Base-by-base conservation (phyloP, 805 yeast genomes). In the Candida nanaspora region DNA sequence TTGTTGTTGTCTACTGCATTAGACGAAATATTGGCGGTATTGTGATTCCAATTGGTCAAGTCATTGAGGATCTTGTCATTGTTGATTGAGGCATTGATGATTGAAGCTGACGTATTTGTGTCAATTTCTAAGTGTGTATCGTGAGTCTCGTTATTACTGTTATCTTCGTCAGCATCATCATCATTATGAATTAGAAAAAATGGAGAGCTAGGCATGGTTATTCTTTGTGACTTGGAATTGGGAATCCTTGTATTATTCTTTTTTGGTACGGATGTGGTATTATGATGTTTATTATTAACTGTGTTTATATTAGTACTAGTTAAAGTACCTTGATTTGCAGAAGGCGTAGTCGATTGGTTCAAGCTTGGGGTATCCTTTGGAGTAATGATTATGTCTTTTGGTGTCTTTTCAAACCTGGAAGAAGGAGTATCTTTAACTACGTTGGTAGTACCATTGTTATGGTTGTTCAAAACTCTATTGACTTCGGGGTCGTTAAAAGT, bases 151-250 rank as follows among this genome's bases (percentile, higher is more conserved):
- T 21, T 25, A n/a, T 40, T 40, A 11, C n/a, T n/a, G n/a, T 48
- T 45, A 19, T 43, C 39, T 10, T 41, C 46, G 10, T 40, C 41
- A 11, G 31, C 16, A 23, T 41, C 44, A 2, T 43, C 47, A 23
- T 51, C 55, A n/a, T 29, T 38, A 29, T 42, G 39, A 30, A 46
- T 37, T 16, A 46, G 35, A 38, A 56, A 58, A 37, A 57, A 58
- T 7, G 65, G 65, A 4, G 65, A 60, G 36, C 62, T 57, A 22
- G 65, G 65, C 59, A 60, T 55, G 18, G 46, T 51, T 25, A 50
- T 46, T 11, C 34, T 16, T 31, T 31, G 22, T 18, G 15, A 10
- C 19, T 16, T 16, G 6, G 22, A 18, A 11, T 31, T 16, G 4
- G 10, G n/a, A 6, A 13, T 5, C 14, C 6, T 6, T 13, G 30